Evolutionary conservation across 495 filamentous ascomycete genomes (phyloP), one percentile per base, ranked within the genome.

Genomic region (Staphylotrichum longicolle): DNA sequence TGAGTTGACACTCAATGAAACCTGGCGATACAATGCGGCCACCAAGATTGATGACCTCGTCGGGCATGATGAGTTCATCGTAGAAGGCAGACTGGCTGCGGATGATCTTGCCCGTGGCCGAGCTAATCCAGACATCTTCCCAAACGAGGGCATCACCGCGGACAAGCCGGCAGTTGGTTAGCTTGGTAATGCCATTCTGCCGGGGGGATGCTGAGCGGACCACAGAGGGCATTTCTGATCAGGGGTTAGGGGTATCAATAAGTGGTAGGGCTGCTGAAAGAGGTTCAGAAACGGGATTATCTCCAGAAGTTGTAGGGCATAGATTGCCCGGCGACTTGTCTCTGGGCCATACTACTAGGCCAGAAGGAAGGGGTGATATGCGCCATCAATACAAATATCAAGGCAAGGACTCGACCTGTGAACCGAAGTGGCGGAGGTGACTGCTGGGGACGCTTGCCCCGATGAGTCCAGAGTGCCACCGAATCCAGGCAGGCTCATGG

Each of bases 1-100:
- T 96, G 49, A 93, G 81, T 69, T 96, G 91, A 51, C 89, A 85
- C 67, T 96, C 91, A 66, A 95, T 90, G 65, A 94, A 82, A 12
- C 90, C 91, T 1, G 91, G 90, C 11, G 89, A 83, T 30, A 96
- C 65, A 66, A 94, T 91, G 62, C 87, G 86, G 50, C 88, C 88
- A n/a, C 83, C 79, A 11, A 94, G 83, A 65, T 96, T 83, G 65
- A 94, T 77, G 54, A 86, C 78, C 53, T 69, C 61, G 65, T 86
- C 82, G 6, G 86, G 84, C 6, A 81, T 71, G n/a, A 74, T 69
- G 55, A 87, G 82, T 47, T 88, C 78, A 59, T 84, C 86, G 76
- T 91, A 93, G 72, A 91, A 91, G 41, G 85, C 82, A 52, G 86
- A 80, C 71, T 93, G 89, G 63, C 86, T 86, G 58, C 80, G 77